phyloP scores from a whole-genome alignment of 78 protist genomes.

The Polysphondylium violaceum region DNA sequence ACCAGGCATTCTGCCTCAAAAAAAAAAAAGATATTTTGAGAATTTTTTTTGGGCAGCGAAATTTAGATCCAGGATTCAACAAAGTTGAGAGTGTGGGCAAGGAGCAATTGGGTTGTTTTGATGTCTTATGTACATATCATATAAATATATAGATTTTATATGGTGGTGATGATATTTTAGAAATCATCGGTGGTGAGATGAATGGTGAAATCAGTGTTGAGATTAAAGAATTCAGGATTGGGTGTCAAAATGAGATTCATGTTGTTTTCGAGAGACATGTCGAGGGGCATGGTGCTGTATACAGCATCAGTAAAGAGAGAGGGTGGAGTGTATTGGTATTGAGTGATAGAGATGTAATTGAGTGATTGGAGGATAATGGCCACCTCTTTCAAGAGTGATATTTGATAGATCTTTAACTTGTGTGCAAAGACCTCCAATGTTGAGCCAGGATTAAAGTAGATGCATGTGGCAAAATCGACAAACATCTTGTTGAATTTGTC shows the following conservation, averaged over 20 bases:
- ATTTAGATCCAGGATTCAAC: no score
- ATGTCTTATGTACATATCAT: no score
- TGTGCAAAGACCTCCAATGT: not conserved
- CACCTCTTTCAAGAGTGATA: not conserved
- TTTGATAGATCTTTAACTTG: not conserved
- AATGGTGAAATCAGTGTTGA: conserved; percentile 9
- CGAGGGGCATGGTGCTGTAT: not conserved
- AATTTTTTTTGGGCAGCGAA: no score
- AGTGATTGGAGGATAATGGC: not conserved
- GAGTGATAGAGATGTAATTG: not conserved
- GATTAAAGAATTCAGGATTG: conserved; percentile 5
- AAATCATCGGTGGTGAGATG: conserved; percentile 8
- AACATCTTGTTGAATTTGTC: conserved; percentile 5
- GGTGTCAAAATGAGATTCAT: not conserved
- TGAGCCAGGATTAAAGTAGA: conserved; percentile 3
- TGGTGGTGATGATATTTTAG: conserved; percentile 1
- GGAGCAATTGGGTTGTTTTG: no score
- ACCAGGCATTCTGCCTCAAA: no score
- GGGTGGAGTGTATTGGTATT: not conserved
- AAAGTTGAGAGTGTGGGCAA: no score
- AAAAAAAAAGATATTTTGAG: no score
- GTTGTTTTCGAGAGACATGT: not conserved
- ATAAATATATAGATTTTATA: no score
- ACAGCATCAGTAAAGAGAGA: not conserved
- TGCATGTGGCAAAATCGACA: not conserved